A percentile compares a stretch with the other conserved stretches of the same genome.
These are phyloP conservation scores for Bassia scoparia DNA, from an alignment of 148 eudicot genomes.

Conservation along the genomic window DNA sequence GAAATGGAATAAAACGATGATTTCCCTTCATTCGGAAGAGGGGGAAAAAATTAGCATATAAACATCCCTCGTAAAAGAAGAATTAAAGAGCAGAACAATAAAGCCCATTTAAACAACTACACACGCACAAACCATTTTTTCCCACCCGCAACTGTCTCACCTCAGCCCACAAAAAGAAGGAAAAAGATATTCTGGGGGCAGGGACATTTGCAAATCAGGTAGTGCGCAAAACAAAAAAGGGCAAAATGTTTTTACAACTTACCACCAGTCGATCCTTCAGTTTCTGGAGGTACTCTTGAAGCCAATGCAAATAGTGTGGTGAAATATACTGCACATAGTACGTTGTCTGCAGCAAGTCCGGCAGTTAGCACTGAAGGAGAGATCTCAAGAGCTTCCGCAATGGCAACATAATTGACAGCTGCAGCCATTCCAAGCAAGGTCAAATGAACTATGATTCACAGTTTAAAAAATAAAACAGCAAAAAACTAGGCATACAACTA, in stretches of 20 bases:
- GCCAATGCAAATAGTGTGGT: slow-evolving; percentile 72
- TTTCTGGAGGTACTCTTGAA: slow-evolving; percentile 74
- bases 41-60: neutral
- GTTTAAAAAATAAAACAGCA: neutral
- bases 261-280: slow-evolving; percentile 50
- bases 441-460: slow-evolving; percentile 18
- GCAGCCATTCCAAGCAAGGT: slow-evolving; percentile 30
- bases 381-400: slow-evolving; percentile 67
- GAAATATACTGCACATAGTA: slow-evolving; percentile 82
- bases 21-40: neutral
- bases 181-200: neutral
- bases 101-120: no score
- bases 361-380: slow-evolving; percentile 90
- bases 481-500: neutral
- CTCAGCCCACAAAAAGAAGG: no score
- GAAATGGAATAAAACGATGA: neutral
- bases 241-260: slow-evolving; percentile 16
- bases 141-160: no score
- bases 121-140: no score
- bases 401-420: slow-evolving; percentile 93
- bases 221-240: neutral
- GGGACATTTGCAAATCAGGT: neutral
- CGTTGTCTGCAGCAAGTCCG: slow-evolving; percentile 96
- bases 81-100: neutral
- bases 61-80: neutral